Percentiles rank a stretch among this genome's conserved stretches.
Evolutionary conservation across 768 basidiomycete species (phyloP).

Genomic region (Lactarius tabidus): DNA sequence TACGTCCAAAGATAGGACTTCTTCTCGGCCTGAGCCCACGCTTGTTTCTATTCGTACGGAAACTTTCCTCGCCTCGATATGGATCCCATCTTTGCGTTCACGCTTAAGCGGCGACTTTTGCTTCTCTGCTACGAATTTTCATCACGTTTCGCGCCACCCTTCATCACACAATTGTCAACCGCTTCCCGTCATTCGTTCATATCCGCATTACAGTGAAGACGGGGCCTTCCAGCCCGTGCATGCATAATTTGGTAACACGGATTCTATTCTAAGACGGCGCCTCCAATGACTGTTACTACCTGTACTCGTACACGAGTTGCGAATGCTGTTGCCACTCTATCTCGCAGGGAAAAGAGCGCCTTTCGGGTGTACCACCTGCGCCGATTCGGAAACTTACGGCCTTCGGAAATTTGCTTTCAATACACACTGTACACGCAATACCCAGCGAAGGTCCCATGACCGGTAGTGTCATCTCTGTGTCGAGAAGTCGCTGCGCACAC

Average conservation of each 20-base stretch:
- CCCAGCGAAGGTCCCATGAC: constrained; percentile 13
- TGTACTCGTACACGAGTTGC: constrained; percentile 6
- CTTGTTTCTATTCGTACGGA: constrained; percentile 11
- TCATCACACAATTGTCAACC: constrained; percentile 6
- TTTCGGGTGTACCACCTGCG: background rate
- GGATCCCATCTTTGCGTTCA: constrained; percentile 6
- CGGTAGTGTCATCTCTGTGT: constrained; percentile 11
- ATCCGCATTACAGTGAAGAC: constrained; percentile 11
- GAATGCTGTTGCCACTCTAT: constrained; percentile 4
- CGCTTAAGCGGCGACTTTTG: constrained; percentile 4
- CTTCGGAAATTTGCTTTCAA: constrained; percentile 1
- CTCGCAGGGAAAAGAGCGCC: constrained; percentile 3
- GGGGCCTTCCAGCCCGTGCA: background rate
- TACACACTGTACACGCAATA: constrained; percentile 3
- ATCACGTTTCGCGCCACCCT: constrained; percentile 3
- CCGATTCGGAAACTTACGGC: constrained; percentile 5
- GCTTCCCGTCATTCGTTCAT: constrained; percentile 10
- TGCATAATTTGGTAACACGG: constrained; percentile 7
- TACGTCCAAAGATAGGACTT: constrained; percentile 19
- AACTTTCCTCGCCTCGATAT: constrained; percentile 9
- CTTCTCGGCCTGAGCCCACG: background rate
- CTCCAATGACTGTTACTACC: constrained; percentile 6
- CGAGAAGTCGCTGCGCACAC: constrained; percentile 1
- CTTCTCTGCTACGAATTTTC: constrained; percentile 9
- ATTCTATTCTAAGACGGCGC: constrained; percentile 11